Base-by-base conservation (phyloP, 805 yeast genomes). In the Scheffersomyces ergatensis region DNA sequence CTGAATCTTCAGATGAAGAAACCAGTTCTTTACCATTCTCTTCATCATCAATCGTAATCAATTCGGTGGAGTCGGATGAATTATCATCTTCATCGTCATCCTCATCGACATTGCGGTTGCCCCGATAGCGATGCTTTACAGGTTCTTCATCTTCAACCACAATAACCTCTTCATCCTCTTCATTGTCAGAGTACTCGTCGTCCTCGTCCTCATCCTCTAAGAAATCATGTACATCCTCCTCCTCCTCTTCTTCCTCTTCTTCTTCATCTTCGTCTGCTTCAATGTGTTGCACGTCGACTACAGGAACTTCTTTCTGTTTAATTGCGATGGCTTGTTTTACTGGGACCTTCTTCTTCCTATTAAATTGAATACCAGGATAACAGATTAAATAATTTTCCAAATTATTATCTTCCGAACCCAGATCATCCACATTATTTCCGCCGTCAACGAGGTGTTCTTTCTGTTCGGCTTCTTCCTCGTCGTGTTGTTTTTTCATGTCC, bases 281-380 rank as follows among this genome's bases (percentile, higher is more conserved):
- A 36, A 44, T 47, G 14, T 40, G 51, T n/a, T 47, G 50, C 15
- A 47, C 40, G 9, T 54, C 57, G 8, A 31, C 17, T 6, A 24
- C 32, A 27, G 35, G 16, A 15, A 27, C 36, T 16, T 12, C 34
- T 13, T 30, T 18, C 30, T 36, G 38, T 43, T 29, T 44, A 38
- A 31, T 33, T 38, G 18, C 39, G 31, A 32, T 34, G 16, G 36
- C n/a, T 26, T 43, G 46, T 23, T 37, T 43, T n/a, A 44, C 45
- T 17, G 48, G 50, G 2, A 33, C 32, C 13, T 33, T 43, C 26
- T 38, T 46, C 27, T 40, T 42, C 18, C 37, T 37, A 24, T 40
- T 44, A 8, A 46, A 38, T 27, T 42, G 42, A 25, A 50, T 57
- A 2, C 72, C 74, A 5, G 76, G 74, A 40, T 52, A 54, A 46